Base-by-base conservation (phyloP, 202 grass and related monocot genomes). In the Dendrocalamus latiflorus region DNA sequence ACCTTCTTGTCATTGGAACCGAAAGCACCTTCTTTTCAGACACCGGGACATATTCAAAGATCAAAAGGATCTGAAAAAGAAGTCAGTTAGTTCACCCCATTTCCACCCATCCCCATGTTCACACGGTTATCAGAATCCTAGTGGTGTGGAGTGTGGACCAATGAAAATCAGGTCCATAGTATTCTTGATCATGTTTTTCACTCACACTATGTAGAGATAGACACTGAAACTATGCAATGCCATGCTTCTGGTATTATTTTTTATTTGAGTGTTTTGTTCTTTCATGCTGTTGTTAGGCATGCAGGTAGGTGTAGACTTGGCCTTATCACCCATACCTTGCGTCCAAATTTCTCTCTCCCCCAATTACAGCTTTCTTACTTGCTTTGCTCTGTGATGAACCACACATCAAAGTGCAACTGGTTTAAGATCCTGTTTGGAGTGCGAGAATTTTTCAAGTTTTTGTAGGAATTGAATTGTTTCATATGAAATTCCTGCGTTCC, bases 1-100 rank as follows among this genome's bases (percentile, higher is more conserved):
- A 63, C 15, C 45, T 81, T 65, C 75, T 86, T 28, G 83, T 65
- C 13, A 81, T 75, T 7, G 86, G 90, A 69, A 89, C 61, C 4
- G 70, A 84, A 30, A 87, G 86, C 75, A 89, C 90, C 6, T 92
- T 84, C 22, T 92, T 86, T 92, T 28, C 90, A 11, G 86, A 89
- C 45, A 81, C 70, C 0, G 86, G 90, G 25, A 84, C 86, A 74
- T 86, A 84, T 74, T 92, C 83, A 76, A 84, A 68, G 61, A 89
- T 89, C 83, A 89, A 81, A 51, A 81, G 79, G 47, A 81, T 28
- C n/a, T 88, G 36, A 84, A 72, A 86, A 72, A 38, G 24, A 43
- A 38, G 76, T 34, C 6, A 47, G 18, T 47, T 34, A 48, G 16
- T 25, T 13, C 43, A 65, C 1, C 20, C 41, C 41, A 64, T 64